phyloP scores from a whole-genome alignment of 768 basidiomycete genomes.

The Collybia nuda region DNA sequence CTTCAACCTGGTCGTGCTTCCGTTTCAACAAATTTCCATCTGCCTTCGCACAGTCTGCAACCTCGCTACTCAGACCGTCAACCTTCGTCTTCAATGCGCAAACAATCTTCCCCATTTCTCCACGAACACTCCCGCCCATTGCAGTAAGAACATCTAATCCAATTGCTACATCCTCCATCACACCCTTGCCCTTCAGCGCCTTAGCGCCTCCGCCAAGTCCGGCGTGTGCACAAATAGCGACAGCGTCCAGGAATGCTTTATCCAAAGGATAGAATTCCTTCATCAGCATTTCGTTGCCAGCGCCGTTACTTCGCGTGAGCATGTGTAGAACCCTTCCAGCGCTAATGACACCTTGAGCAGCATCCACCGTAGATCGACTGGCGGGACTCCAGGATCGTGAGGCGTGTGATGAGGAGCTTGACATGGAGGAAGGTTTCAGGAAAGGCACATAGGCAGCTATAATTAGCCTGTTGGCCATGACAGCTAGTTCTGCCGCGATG shows the following conservation, averaged over 20 bases:
- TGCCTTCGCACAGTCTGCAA: conserved; percentile 8
- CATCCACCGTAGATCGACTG: conserved; percentile 56
- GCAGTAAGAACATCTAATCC: conserved; percentile 24
- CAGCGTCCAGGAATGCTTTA: conserved; percentile 65
- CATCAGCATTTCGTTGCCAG: conserved; percentile 41
- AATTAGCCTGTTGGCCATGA: conserved; percentile 59
- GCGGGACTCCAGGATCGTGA: conserved; percentile 47
- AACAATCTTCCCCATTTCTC: conserved; percentile 21
- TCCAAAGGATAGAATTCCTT: conserved; percentile 56
- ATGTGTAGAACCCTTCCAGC: conserved; percentile 43
- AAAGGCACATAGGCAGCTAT: conserved; percentile 72
- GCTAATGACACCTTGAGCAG: conserved; percentile 64
- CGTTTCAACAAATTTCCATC: conserved; percentile 26
- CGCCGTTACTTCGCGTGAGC: conserved; percentile 24
- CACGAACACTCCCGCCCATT: conserved; percentile 10
- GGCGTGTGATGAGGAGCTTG: conserved; percentile 9
- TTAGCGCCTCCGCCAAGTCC: conserved; percentile 43
- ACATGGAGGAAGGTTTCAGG: conserved; percentile 30
- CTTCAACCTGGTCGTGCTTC: conserved; percentile 21
- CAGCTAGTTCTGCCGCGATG: conserved; percentile 40
- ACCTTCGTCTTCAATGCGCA: conserved; percentile 22
- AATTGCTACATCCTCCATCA: conserved; percentile 22
- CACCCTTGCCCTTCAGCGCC: conserved; percentile 7
- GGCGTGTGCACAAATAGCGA: conserved; percentile 62
- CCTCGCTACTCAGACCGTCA: conserved; percentile 14